Conservation (phyloP, 345 rosid species). For the Iberis pinnata region DNA sequence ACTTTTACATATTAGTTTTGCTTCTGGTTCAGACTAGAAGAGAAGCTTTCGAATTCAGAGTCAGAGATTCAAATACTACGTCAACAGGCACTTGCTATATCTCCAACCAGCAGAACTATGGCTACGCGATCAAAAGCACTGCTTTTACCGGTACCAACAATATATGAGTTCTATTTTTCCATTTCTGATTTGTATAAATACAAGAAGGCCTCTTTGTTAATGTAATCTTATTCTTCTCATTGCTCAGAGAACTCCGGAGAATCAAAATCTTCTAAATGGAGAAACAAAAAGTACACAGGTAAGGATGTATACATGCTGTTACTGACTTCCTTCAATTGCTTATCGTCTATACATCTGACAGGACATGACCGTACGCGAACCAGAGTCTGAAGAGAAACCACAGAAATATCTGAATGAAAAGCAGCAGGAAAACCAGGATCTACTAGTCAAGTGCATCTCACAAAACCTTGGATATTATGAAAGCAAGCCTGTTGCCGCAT, state of each 20-base stretch:
- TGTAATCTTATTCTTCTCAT: constrained; percentile 26
- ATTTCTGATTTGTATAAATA: constrained; percentile 10
- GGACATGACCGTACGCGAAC: too few species aligned
- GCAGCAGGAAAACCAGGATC: constrained; percentile 91
- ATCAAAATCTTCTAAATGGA: constrained; percentile 63
- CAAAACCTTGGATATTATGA: constrained; percentile 76
- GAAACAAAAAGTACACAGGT: constrained; percentile 56
- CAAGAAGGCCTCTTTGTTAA: constrained; percentile 16
- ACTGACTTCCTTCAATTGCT: too few species aligned
- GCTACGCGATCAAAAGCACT: constrained; percentile 59
- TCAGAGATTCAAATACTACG: constrained; percentile 98
- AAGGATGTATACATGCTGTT: too few species aligned
- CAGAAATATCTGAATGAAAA: constrained; percentile 82
- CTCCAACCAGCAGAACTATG: constrained; percentile 84
- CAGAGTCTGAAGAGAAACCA: constrained; percentile 71
- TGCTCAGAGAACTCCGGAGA: constrained; percentile 84
- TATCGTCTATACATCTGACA: too few species aligned
- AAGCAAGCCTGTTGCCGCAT: constrained; percentile 77
- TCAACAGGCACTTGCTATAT: constrained; percentile 87
- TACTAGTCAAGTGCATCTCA: constrained; percentile 80
- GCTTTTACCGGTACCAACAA: constrained; percentile 56
- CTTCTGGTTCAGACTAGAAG: constrained; percentile 64
- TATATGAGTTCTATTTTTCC: constrained; percentile 1
- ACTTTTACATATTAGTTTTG: constrained; percentile 19
- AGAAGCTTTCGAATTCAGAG: constrained; percentile 91